Evolutionary conservation across 345 rosid species (phyloP), one percentile per base, ranked within the genome.

Genomic region (Brassica nigra): DNA sequence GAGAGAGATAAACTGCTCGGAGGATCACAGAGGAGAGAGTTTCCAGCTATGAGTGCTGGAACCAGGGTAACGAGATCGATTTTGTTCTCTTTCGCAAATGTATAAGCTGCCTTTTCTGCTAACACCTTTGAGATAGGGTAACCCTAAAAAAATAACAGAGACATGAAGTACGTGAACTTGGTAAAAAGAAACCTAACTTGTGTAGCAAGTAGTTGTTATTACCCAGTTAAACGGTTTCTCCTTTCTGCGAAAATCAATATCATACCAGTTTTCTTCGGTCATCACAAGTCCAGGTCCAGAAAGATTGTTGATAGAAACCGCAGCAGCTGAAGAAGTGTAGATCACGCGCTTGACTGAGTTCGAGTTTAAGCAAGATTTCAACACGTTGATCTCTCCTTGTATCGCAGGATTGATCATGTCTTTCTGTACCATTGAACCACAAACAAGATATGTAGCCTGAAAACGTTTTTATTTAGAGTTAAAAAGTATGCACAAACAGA

Each of bases 191-290:
- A 23, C 27, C 27, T 80, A 62, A 1, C 80, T 42, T 80, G 44
- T 30, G 33, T 4, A 2, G 20, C 78, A 71, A 71, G 81, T 16
- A 72, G 72, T 0, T 27, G 1, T 39, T 14, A 18, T 71, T 91
- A 95, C 98, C 99, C 99, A 95, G 34, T 88, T 89, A 31, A 90
- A 92, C 6, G 98, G 99, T 77, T 93, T 92, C 72, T 72, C 85
- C 7, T 89, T 72, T 15, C 77, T 70, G 86, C 91, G 84, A 77
- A 87, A 89, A 70, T 93, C 93, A 23, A 84, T 64, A 76, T 93
- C 94, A 0, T 91, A 82, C 98, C 98, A 95, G 83, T 87, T 59
- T 2, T 85, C 81, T 88, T 95, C 98, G 18, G 85, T 86, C 83
- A 93, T 39, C 58, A 90, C 86, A 78, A 95, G 44, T 68, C 84